Percentiles rank a stretch among this genome's conserved stretches.
Evolutionary conservation across 2,329 filamentous ascomycete species (phyloP).

Genomic region (Diaporthe capsici): DNA sequence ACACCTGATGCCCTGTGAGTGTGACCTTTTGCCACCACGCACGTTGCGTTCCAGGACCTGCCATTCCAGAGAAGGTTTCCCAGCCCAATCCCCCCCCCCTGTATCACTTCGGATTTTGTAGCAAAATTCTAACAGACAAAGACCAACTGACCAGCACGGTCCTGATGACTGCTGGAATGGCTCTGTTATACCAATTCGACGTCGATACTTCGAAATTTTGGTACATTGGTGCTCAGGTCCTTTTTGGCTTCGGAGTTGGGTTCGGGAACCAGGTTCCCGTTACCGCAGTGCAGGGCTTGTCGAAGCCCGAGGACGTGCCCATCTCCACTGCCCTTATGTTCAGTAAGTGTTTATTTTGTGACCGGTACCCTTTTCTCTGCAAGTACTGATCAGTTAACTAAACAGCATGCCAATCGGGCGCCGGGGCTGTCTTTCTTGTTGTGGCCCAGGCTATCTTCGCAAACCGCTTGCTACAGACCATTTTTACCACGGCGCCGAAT

Average conservation of each 20-base stretch:
- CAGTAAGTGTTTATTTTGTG: background rate
- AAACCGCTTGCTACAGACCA: slow-evolving; percentile 48
- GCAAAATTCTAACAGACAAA: too few relatives aligned
- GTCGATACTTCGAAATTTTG: slow-evolving; percentile 12
- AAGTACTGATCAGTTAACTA: too few relatives aligned
- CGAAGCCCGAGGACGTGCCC: slow-evolving; percentile 38
- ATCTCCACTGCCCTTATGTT: slow-evolving; percentile 31
- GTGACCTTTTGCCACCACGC: too few relatives aligned
- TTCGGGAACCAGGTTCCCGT: slow-evolving; percentile 40
- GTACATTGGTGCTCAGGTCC: slow-evolving; percentile 36
- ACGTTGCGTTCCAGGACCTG: too few relatives aligned
- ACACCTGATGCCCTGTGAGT: too few relatives aligned
- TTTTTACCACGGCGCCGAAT: slow-evolving; percentile 46
- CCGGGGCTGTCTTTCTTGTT: slow-evolving; percentile 49
- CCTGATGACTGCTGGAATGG: too few relatives aligned
- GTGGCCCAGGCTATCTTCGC: slow-evolving; percentile 53
- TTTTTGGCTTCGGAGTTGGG: slow-evolving; percentile 39
- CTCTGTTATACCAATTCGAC: slow-evolving; percentile 12
- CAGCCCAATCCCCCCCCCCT: too few relatives aligned
- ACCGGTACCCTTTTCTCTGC: too few relatives aligned
- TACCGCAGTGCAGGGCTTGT: slow-evolving; percentile 40
- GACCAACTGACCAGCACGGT: too few relatives aligned
- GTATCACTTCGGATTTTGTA: too few relatives aligned
- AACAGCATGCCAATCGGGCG: too few relatives aligned
- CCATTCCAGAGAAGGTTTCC: too few relatives aligned